phyloP scores from a whole-genome alignment of 139 green algal genomes.

The Astrephomene gubernaculifera region DNA sequence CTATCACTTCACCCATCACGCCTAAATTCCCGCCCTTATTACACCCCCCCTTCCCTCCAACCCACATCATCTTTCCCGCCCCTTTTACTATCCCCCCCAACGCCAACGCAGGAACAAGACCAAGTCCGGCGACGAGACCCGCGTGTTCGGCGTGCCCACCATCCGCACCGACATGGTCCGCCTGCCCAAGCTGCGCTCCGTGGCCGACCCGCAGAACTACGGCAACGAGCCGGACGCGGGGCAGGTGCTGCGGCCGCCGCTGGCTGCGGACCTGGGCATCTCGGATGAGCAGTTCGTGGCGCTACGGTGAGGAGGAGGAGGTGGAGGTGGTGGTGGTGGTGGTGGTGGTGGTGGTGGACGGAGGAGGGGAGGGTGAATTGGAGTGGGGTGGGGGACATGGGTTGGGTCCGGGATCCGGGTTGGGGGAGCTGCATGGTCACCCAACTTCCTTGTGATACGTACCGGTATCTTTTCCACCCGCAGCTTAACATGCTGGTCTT shows the following conservation, averaged over 20 bases:
- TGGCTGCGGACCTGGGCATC: conserved; percentile 67
- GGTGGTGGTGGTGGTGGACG: too few species aligned
- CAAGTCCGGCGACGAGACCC: conserved; percentile 27
- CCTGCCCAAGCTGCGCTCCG: conserved; percentile 46
- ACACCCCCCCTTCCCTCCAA: not conserved
- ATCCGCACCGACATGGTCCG: conserved; percentile 73
- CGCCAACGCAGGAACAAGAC: not conserved
- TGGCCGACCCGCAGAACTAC: conserved; percentile 66
- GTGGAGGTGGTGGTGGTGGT: not conserved
- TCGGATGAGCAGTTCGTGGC: conserved; percentile 69
- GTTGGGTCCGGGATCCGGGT: too few species aligned
- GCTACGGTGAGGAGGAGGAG: conserved; percentile 23
- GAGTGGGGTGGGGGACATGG: too few species aligned
- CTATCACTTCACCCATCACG: too few species aligned
- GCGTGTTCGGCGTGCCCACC: conserved; percentile 66
- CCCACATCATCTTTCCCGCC: not conserved
- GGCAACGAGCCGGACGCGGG: conserved; percentile 75
- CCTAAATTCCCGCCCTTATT: too few species aligned
- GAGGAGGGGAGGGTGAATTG: too few species aligned
- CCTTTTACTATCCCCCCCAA: not conserved
- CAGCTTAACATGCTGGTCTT: too few species aligned
- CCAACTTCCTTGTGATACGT: too few species aligned
- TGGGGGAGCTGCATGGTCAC: too few species aligned
- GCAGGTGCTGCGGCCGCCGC: conserved; percentile 70
- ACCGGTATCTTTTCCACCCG: too few species aligned